Evolutionary conservation across 148 eudicot species (phyloP).

Genomic region (Camellia japonica): DNA sequence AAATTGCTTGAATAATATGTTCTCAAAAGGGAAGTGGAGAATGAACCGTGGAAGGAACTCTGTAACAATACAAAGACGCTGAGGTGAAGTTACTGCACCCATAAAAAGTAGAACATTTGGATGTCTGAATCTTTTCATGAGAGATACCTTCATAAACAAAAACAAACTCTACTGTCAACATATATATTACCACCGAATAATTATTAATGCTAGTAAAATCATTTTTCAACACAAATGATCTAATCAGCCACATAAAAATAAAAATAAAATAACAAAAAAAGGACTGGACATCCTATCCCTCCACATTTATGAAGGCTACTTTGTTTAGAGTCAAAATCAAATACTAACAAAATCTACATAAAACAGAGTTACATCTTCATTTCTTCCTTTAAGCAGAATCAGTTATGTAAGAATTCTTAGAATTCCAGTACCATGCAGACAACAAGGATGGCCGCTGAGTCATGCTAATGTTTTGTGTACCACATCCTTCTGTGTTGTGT

Average conservation of each 20-base stretch:
- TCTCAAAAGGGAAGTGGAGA: slow-evolving; percentile 24
- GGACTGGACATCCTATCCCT: too few species aligned
- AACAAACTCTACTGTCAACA: neutral
- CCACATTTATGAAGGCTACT: too few species aligned
- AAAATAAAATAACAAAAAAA: neutral
- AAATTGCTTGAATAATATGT: neutral
- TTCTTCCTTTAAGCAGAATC: too few species aligned
- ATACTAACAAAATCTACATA: too few species aligned
- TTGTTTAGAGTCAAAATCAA: too few species aligned
- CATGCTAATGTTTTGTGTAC: too few species aligned
- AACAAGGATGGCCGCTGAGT: too few species aligned
- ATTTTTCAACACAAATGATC: neutral
- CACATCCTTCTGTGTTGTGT: too few species aligned
- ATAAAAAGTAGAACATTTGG: slow-evolving; percentile 94
- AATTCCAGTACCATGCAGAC: too few species aligned
- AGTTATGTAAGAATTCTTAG: too few species aligned
- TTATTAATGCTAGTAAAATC: neutral
- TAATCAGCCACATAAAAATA: neutral
- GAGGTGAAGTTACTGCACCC: slow-evolving; percentile 98
- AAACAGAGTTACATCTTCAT: too few species aligned
- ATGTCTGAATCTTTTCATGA: slow-evolving; percentile 99
- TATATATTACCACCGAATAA: neutral
- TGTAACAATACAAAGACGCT: slow-evolving; percentile 90
- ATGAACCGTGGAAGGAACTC: slow-evolving; percentile 96
- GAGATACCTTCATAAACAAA: slow-evolving; percentile 64